phyloP scores from a whole-genome alignment of 2,329 filamentous ascomycete genomes.

The Phyllosticta citribraziliensis region DNA sequence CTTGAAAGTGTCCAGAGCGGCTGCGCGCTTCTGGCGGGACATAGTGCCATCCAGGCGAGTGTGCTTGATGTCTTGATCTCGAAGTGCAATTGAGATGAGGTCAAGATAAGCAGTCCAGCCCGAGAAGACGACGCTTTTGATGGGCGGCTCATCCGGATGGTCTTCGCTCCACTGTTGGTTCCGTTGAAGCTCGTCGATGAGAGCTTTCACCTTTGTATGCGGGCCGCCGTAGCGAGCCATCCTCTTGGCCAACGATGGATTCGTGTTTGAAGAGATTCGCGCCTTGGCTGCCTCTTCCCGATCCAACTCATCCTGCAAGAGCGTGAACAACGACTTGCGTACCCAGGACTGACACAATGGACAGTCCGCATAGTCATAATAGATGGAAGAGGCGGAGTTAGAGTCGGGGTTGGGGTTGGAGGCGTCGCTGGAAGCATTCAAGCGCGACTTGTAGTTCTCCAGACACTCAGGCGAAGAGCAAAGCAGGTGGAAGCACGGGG shows the following conservation, averaged over 20 bases:
- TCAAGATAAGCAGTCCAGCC: constrained; percentile 95
- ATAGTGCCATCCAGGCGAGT: constrained; percentile 87
- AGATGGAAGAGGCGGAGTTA: constrained; percentile 18
- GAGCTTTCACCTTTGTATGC: constrained; percentile 80
- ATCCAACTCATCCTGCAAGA: constrained; percentile 50
- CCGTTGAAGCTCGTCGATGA: constrained; percentile 63
- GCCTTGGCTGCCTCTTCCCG: constrained; percentile 45
- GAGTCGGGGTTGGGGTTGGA: constrained; percentile 22
- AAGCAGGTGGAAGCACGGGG: constrained; percentile 77
- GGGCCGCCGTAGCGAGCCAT: constrained; percentile 68
- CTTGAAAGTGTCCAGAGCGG: constrained; percentile 68
- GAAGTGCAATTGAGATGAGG: constrained; percentile 75
- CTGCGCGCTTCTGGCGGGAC: constrained; percentile 61
- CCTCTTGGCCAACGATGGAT: constrained; percentile 42
- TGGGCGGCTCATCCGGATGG: constrained; percentile 57
- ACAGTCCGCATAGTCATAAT: constrained; percentile 49
- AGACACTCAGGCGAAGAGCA: constrained; percentile 59
- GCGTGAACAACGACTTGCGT: constrained; percentile 54
- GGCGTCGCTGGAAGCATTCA: constrained; percentile 13
- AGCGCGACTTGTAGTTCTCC: constrained; percentile 45
- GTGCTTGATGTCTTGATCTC: constrained; percentile 54
- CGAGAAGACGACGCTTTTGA: constrained; percentile 91
- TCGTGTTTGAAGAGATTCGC: constrained; percentile 43
- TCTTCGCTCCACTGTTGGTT: constrained; percentile 53
- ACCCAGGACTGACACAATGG: constrained; percentile 58